phyloP scores from a whole-genome alignment of 805 yeast genomes.

The Starmerella bacillaris region DNA sequence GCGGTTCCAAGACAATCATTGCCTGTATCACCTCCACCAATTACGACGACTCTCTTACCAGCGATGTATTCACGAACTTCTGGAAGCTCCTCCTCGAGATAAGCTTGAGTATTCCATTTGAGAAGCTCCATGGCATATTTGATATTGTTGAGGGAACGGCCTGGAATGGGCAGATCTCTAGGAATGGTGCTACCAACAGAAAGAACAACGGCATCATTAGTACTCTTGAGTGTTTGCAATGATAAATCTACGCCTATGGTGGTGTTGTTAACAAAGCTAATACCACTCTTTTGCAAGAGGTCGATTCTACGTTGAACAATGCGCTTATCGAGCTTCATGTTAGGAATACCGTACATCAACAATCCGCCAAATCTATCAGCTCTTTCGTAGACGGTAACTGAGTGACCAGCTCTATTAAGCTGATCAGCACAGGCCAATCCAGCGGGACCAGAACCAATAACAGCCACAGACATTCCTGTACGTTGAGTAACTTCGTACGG shows the following conservation, averaged over 20 bases:
- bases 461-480: conserved; percentile 70
- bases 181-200: conserved; percentile 95
- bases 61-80: conserved; percentile 50
- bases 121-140: conserved; percentile 88
- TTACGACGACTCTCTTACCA: conserved; percentile 85
- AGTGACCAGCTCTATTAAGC: conserved; percentile 87
- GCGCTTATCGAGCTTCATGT: conserved; percentile 90
- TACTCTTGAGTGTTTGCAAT: conserved; percentile 44
- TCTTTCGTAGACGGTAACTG: conserved; percentile 81
- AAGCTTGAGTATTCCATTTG: conserved; percentile 74
- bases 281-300: conserved; percentile 76
- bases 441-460: conserved; percentile 94
- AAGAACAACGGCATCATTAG: conserved; percentile 68
- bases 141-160: conserved; percentile 77
- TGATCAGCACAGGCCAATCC: conserved; percentile 96
- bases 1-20: conserved; percentile 97
- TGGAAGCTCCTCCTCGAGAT: conserved; percentile 63
- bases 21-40: conserved; percentile 99
- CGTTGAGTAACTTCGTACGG: conserved; percentile 64
- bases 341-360: conserved; percentile 97
- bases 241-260: conserved; percentile 72
- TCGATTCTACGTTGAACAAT: conserved; percentile 88
- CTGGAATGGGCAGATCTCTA: conserved; percentile 84
- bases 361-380: conserved; percentile 93
- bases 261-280: conserved; percentile 55